A percentile compares a stretch with the other conserved stretches of the same genome.
Evolutionary conservation across 2,329 filamentous ascomycete species (phyloP).

Genomic region (Ophiostoma sp.): DNA sequence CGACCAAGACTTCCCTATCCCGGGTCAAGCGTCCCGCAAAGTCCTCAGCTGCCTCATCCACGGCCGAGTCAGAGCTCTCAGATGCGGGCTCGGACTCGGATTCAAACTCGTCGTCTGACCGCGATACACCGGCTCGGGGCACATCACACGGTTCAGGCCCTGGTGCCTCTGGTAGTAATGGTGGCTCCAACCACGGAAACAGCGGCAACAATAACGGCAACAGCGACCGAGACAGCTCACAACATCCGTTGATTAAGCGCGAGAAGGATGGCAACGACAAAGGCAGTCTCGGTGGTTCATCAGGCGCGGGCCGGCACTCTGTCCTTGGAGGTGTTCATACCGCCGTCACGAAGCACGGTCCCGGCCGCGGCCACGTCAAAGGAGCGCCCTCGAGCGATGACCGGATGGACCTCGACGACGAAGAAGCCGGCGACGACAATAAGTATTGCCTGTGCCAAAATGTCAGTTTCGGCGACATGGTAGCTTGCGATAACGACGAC

Average conservation of each 20-base stretch:
- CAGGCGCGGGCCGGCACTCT: background rate
- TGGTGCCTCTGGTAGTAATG: slow-evolving; percentile 7
- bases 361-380: slow-evolving; percentile 15
- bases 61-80: slow-evolving; percentile 59
- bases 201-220: slow-evolving; percentile 13
- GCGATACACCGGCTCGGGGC: slow-evolving; percentile 36
- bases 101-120: slow-evolving; percentile 45
- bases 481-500: slow-evolving; percentile 77
- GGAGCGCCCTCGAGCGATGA: slow-evolving; percentile 43
- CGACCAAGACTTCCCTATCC: slow-evolving; percentile 56
- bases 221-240: slow-evolving; percentile 10
- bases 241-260: slow-evolving; percentile 16
- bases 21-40: slow-evolving; percentile 57
- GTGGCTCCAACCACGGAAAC: slow-evolving; percentile 11
- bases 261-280: slow-evolving; percentile 19
- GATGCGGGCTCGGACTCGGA: slow-evolving; percentile 55
- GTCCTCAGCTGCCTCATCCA: slow-evolving; percentile 55
- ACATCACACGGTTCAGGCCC: slow-evolving; percentile 26
- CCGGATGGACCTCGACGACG: slow-evolving; percentile 52
- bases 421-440: slow-evolving; percentile 69
- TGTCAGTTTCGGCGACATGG: slow-evolving; percentile 82
- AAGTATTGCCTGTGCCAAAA: slow-evolving; percentile 81
- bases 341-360: slow-evolving; percentile 20
- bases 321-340: slow-evolving; percentile 9
- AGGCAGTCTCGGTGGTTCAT: slow-evolving; percentile 16